Evolutionary conservation across 345 rosid genomes (phyloP), one percentile per base, ranked within the genome.

Genomic region (Microcos paniculata): DNA sequence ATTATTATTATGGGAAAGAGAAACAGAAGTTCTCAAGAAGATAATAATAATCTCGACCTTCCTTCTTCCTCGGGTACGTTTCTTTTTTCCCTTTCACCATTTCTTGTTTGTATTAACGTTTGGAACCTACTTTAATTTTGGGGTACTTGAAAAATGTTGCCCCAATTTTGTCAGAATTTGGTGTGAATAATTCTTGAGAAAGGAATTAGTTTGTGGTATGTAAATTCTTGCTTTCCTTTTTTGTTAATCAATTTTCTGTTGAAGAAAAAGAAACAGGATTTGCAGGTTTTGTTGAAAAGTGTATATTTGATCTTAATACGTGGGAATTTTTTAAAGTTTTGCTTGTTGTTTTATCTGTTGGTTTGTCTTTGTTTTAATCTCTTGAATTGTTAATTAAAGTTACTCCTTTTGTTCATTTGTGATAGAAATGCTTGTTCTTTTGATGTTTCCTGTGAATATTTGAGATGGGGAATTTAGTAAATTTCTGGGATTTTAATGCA

Each of bases 31-130:
- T 28, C 68, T 62, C 79, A 57, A 51, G 15, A n/a, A n/a, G n/a
- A n/a, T n/a, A n/a, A 38, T 42, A 69, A 49, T 31, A 40, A 56
- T 51, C 42, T 51, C 63, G 46, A 72, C 52, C 70, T 59, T 28
- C 82, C 84, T 74, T 40, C 85, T 85, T 75, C 88, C 61, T 77
- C 90, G 64, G 88, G 87, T 86, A 77, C 58, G 43, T 75, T 84
- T 53, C 2, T 49, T 26, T 38, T 51, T 63, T 16, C 10, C 23
- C 46, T 12, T 11, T 0, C 16, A 18, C 14, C 40, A 3, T 59
- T 2, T 28, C 4, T 46, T 24, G 49, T 38, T 30, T 13, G 19
- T 30, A 58, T n/a, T 12, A 28, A 52, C 19, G 49, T 74, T 31
- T 13, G 62, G 16, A 24, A 23, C 3, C 1, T 21, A 15, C 43